Base-by-base conservation (phyloP, 2,329 filamentous ascomycete genomes). In the Meredithiella fracta region DNA sequence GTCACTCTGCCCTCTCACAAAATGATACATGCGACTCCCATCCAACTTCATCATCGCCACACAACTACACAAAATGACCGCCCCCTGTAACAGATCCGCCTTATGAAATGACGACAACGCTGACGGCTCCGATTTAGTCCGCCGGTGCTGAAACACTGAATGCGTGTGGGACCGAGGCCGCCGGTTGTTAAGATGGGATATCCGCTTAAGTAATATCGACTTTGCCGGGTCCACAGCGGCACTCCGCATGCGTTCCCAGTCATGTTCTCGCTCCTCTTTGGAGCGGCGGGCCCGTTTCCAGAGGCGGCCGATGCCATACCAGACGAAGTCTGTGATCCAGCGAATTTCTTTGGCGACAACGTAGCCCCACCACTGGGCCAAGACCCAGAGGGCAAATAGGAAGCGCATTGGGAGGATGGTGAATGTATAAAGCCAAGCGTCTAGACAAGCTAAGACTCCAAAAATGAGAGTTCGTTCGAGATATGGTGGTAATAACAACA, bases 21-120 rank as follows among this genome's bases (percentile, higher is more conserved):
- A 90, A 67, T 98, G 92, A 65, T 98, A 98, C 87, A 97, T 96
- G 53, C 90, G 81, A 65, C 90, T 96, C 4, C 92, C 92, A 66
- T 98, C 94, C 49, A 98, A 83, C 23, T 80, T 83, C 82, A 95
- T 91, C 53, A 98, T 73, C 14, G 91, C 80, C 53, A 85, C 73
- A 62, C 87, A 94, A 64, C 88, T 96, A 63, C 79, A 82, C 51
- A 96, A 78, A 59, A 98, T 91, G 58, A 98, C 77, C 20, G 88
- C 73, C 0, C 92, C 92, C 67, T 94, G 94, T 2, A 98, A 74
- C 11, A 98, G 78, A 68, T 98, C 92, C 8, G 92, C 92, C 68
- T 98, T 98, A 71, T 98, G 86, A 60, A 87, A 89, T 0, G 87
- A 83, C 3, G 87, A 83, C 22, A 98, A 72, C 40, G 80, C 82